Conservation (phyloP, 495 filamentous ascomycete species). For the Neurospora sp. region DNA sequence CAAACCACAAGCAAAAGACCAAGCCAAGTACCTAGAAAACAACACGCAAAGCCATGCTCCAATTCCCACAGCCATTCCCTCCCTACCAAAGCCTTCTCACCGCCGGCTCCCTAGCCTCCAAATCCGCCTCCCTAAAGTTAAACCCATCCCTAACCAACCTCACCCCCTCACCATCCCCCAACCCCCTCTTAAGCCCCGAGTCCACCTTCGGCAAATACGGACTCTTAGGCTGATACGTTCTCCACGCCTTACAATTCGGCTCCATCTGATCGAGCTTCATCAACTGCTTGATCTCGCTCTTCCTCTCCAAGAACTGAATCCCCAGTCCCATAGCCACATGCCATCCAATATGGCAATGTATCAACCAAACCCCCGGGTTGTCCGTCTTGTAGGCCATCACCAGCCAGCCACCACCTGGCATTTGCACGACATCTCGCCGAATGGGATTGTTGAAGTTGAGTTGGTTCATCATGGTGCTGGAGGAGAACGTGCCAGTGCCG, state of each 20-base stretch:
- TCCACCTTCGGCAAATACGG: constrained; percentile 17
- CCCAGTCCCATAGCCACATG: constrained; percentile 37
- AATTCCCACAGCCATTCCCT: no score
- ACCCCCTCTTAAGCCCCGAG: constrained; percentile 4
- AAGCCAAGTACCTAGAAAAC: neutral
- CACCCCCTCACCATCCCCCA: neutral
- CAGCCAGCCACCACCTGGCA: constrained; percentile 27
- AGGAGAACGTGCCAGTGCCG: constrained; percentile 26
- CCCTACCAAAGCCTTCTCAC: neutral
- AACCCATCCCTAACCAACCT: neutral
- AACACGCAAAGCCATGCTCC: no score
- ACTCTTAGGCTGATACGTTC: constrained; percentile 23
- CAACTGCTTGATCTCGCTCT: constrained; percentile 26
- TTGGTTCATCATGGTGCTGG: constrained; percentile 7
- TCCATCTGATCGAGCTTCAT: constrained; percentile 24
- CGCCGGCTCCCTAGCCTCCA: neutral
- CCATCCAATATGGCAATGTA: constrained; percentile 44
- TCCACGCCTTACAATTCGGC: constrained; percentile 33
- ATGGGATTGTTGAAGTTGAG: constrained; percentile 32
- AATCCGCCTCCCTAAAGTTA: neutral
- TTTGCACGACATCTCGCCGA: constrained; percentile 27
- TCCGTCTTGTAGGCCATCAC: constrained; percentile 38
- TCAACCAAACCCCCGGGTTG: constrained; percentile 37
- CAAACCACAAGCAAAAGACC: neutral
- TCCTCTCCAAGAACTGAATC: constrained; percentile 37